Base-by-base conservation (phyloP, 345 rosid genomes). In the Carallia pectinifolia region DNA sequence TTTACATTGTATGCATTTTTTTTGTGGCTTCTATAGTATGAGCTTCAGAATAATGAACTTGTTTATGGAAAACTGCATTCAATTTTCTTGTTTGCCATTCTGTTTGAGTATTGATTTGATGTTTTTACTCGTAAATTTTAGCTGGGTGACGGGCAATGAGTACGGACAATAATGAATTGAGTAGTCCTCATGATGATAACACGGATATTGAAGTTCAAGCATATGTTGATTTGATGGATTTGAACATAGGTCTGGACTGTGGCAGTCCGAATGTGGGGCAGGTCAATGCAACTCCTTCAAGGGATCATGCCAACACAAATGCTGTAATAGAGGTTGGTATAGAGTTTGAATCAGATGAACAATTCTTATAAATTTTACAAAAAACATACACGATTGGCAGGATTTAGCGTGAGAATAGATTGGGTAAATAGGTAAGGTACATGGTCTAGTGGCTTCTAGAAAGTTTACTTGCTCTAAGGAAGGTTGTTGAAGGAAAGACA, bases 381-480 rank as follows among this genome's bases (percentile, higher is more conserved):
- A 52, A 71, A 65, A 48, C 67, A 71, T 63, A 79, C 82, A 16
- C 67, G 44, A 58, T 40, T 67, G 71, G 48, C 71, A 10, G 76
- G 75, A 18, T 78, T 78, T 50, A 77, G 71, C 61, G 65, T 77
- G 44, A 47, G 77, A 54, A 77, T 69, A 60, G 71, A 77, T 69
- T 77, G 77, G 77, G 71, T 66, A 47, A 77, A 77, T 73, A 69
- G 74, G 74, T 65, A 77, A 73, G 68, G 64, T 72, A 55, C 81
- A 77, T 27, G 74, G 77, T 53, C 74, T 69, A n/a, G 74, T 77
- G 71, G 74, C 65, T 1, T 77, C 81, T 44, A 69, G 71, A 65
- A 77, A 74, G 69, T 71, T 60, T 62, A 71, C 80, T 23, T 71
- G 80, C 44, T 71, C 75, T 4, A 56, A 68, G 64, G 75, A 76